phyloP scores from a whole-genome alignment of 2,329 filamentous ascomycete species.

The Aureobasidium namibiae region DNA sequence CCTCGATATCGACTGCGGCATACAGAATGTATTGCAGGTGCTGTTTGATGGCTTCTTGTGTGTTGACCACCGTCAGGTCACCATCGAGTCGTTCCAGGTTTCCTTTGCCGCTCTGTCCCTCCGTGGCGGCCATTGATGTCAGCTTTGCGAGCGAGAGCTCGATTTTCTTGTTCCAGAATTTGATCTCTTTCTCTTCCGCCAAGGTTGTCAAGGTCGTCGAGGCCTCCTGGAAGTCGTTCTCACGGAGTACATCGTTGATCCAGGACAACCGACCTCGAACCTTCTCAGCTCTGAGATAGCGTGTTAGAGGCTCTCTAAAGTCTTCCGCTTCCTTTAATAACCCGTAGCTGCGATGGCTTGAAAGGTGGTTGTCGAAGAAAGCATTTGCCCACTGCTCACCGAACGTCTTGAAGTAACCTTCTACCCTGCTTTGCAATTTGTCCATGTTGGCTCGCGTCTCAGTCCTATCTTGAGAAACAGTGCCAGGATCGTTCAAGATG shows the following conservation, averaged over 20 bases:
- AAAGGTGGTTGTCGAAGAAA: conserved; percentile 60
- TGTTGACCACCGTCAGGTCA: conserved; percentile 59
- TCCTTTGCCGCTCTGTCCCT: conserved; percentile 20
- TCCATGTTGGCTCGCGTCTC: conserved; percentile 38
- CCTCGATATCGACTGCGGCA: conserved; percentile 69
- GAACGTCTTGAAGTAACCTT: conserved; percentile 53
- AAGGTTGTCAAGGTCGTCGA: conserved; percentile 62
- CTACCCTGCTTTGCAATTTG: conserved; percentile 32
- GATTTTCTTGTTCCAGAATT: conserved; percentile 88
- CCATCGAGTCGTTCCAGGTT: conserved; percentile 33
- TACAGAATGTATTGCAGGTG: conserved; percentile 60
- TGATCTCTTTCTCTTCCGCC: conserved; percentile 63
- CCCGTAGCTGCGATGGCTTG: conserved; percentile 13
- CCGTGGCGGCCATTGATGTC: conserved; percentile 53
- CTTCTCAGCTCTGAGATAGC: conserved; percentile 65
- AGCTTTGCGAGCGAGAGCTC: conserved; percentile 86
- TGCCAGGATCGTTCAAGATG: conserved; percentile 29
- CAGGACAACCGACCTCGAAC: conserved; percentile 73
- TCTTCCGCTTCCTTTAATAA: conserved; percentile 61
- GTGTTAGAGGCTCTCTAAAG: conserved; percentile 65
- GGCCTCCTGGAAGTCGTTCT: conserved; percentile 67
- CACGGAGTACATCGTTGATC: conserved; percentile 84
- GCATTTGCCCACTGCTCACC: conserved; percentile 62
- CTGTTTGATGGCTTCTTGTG: conserved; percentile 74
- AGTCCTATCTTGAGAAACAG: conserved; percentile 16